Evolutionary conservation across 345 rosid species (phyloP), one percentile per base, ranked within the genome.

Genomic region (Zanthoxylum bungeanum): DNA sequence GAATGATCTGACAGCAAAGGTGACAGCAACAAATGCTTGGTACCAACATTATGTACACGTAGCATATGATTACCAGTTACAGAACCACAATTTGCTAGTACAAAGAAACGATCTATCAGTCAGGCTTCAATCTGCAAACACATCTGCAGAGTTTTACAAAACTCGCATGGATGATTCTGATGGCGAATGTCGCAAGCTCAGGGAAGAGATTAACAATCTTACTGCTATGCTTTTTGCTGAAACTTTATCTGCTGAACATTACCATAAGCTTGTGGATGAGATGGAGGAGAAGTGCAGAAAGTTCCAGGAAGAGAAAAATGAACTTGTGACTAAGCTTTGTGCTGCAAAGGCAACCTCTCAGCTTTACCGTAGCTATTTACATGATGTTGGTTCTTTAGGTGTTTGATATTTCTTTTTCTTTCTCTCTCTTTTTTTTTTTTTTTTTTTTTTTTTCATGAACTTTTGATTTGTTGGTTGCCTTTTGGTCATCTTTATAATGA

Each of bases 291-390:
- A 31, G 39, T n/a, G 8, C 28, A 2, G 44, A 21, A 50, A 46
- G 16, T 4, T 51, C 11, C 44, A 66, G 60, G 70, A 50, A 22
- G 59, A 66, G 46, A 34, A 49, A 3, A 50, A 31, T 5, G 58
- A 66, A 3, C 44, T 66, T 50, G 57, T 22, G 17, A 2, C 58
- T 21, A 65, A 66, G 28, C 58, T 66, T 31, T 9, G 2, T 31
- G 57, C 58, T 31, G 58, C 58, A 10, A 31, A 66, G 51, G 58
- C 57, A 9, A 17, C 28, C 21, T 50, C 69, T 5, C 30, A 51
- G 7, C 58, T 66, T n/a, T 66, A 66, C 11, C 57, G 44, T 17
- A 66, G 58, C 58, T 30, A 19, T 65, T n/a, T 65, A 4, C 68
- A 64, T 2, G 55, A 64, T 19, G 30, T 25, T 7, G 2, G 11